Base-by-base conservation (phyloP, 768 basidiomycete species). In the Suillus brevipes region DNA sequence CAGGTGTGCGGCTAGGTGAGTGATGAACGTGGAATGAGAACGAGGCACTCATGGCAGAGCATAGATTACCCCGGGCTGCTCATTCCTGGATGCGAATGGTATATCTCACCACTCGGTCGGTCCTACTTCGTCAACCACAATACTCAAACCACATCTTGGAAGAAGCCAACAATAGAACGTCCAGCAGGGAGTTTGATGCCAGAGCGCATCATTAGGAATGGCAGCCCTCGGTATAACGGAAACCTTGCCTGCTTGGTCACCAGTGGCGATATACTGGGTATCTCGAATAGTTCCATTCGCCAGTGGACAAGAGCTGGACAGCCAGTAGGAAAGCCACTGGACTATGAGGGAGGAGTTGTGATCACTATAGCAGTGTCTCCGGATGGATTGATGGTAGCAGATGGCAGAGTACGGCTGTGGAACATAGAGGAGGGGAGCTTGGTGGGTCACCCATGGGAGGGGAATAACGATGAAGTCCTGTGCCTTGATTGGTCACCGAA, bases 291-390 rank as follows among this genome's bases (percentile, higher is more conserved):
- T 25, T 50, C 49, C 0, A 50, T 50, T 16, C 0, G 25, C 14
- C 49, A 8, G 49, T 50, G 49, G 49, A 50, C 49, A 25, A 50
- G 6, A 50, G 25, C 2, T 16, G 49, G 49, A 50, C 23, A 3
- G 49, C 49, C 25, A 0, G 25, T 28, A 0, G 49, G 25, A 50
- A 50, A 50, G 13, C 25, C 49, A 7, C 0, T 25, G 14, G 3
- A 8, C 36, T 9, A n/a, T n/a, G n/a, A 38, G 1, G 56, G 0
- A 57, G 36, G 6, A n/a, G 94, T 94, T 13, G n/a, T 23, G 23
- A 7, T 1, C 56, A 7, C 7, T 16, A 37, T 57, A 4, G 37
- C 56, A 14, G 13, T 23, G n/a, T 57, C 56, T 23, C 56, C 8
- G n/a, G 56, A 38, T 23, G 3, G 14, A 38, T 37, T 6, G 16